phyloP scores from a whole-genome alignment of 208 protist genomes.

The Leptomonas seymouri region DNA sequence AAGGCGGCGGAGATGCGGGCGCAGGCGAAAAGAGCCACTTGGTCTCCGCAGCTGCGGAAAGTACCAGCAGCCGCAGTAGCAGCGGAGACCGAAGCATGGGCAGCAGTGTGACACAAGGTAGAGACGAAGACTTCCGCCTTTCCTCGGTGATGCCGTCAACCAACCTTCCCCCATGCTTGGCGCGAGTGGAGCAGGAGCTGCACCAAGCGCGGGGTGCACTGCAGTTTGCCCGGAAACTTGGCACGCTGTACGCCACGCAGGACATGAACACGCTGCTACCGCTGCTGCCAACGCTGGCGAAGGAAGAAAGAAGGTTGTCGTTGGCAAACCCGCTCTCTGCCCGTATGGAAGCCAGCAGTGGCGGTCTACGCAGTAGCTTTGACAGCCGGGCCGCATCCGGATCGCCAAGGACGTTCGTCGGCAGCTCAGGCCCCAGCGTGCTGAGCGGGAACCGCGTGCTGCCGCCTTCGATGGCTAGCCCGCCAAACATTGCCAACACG shows the following conservation, averaged over 20 bases:
- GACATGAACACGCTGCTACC: conserved; percentile 74
- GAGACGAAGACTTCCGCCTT: conserved; percentile 15
- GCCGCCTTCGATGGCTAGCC: conserved; percentile 6
- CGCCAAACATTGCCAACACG: background rate
- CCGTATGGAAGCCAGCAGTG: conserved; percentile 7
- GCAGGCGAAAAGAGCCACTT: conserved; percentile 7
- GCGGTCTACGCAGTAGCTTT: conserved; percentile 9
- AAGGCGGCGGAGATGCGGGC: background rate
- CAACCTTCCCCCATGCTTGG: conserved; percentile 19
- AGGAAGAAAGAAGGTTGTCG: background rate
- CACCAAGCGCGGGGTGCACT: conserved; percentile 37
- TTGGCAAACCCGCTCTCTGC: background rate
- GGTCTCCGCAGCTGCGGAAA: background rate
- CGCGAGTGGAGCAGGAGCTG: conserved; percentile 34
- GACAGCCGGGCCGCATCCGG: conserved; percentile 11
- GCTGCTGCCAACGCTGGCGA: conserved; percentile 24
- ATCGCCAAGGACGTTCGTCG: conserved; percentile 10
- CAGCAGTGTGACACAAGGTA: conserved; percentile 9
- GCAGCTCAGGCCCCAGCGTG: conserved; percentile 14
- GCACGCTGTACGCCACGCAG: conserved; percentile 69
- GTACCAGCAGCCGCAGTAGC: conserved; percentile 1
- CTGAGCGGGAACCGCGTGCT: background rate
- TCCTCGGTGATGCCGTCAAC: conserved; percentile 22
- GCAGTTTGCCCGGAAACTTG: conserved; percentile 70
- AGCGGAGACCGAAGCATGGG: background rate